These are phyloP conservation scores for Yarrowia sp. DNA, from an alignment of 805 yeast species.

Conservation along the genomic window DNA sequence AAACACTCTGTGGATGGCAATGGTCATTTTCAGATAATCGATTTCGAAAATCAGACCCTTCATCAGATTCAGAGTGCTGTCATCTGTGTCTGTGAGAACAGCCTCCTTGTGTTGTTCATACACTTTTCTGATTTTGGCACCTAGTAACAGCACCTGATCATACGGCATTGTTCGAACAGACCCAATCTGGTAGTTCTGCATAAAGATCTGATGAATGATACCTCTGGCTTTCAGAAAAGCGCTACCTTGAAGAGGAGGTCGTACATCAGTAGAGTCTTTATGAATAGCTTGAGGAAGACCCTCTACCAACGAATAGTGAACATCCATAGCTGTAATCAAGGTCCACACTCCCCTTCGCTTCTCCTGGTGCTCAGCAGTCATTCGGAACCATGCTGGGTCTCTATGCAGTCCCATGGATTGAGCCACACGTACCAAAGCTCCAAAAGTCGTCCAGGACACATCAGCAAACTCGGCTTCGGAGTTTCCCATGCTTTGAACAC, in stretches of 20 bases:
- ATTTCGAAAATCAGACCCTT: slow-evolving; percentile 38
- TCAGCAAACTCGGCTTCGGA: slow-evolving; percentile 33
- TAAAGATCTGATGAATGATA: slow-evolving; percentile 29
- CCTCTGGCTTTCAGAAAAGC: slow-evolving; percentile 34
- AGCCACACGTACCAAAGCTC: slow-evolving; percentile 36
- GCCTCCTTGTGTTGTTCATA: slow-evolving; percentile 33
- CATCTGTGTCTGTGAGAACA: slow-evolving; percentile 30
- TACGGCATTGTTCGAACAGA: slow-evolving; percentile 34
- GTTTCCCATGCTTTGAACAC: slow-evolving; percentile 32
- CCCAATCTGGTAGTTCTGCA: slow-evolving; percentile 28
- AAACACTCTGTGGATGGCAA: slow-evolving; percentile 36
- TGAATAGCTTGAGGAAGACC: slow-evolving; percentile 38
- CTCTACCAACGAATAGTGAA: slow-evolving; percentile 34
- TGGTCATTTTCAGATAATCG: slow-evolving; percentile 35
- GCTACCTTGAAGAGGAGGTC: slow-evolving; percentile 34
- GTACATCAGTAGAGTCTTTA: slow-evolving; percentile 35
- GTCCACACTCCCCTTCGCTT: slow-evolving; percentile 37
- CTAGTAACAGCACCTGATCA: slow-evolving; percentile 33
- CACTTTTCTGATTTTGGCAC: slow-evolving; percentile 33
- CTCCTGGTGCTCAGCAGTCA: slow-evolving; percentile 38
- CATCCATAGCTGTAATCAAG: slow-evolving; percentile 33
- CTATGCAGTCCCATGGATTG: slow-evolving; percentile 42
- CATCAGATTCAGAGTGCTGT: slow-evolving; percentile 33
- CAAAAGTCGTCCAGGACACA: slow-evolving; percentile 36
- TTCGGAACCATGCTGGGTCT: slow-evolving; percentile 39